A percentile compares a stretch with the other conserved stretches of the same genome.
phyloP scores from a whole-genome alignment of 2,329 filamentous ascomycete species.

The Sordariomycetes sp. region DNA sequence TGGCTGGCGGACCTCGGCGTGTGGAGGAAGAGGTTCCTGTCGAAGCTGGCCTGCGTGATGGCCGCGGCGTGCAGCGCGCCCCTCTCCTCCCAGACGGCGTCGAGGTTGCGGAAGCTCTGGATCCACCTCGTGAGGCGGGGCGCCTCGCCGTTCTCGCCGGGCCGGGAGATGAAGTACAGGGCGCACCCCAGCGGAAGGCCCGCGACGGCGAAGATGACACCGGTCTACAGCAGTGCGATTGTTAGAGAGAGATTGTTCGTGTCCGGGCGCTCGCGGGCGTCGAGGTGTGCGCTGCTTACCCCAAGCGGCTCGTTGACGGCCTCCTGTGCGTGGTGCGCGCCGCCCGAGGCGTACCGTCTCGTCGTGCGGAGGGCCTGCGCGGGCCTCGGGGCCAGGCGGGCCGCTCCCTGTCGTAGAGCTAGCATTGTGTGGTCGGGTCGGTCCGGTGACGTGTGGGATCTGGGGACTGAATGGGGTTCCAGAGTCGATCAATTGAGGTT shows the following conservation, averaged over 20 bases:
- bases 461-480: background rate
- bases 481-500: background rate
- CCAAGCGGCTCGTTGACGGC: constrained; percentile 40
- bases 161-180: constrained; percentile 35
- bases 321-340: constrained; percentile 26
- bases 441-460: background rate
- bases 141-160: constrained; percentile 33
- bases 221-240: constrained; percentile 19
- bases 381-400: constrained; percentile 14
- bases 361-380: constrained; percentile 22
- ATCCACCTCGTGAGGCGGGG: constrained; percentile 32
- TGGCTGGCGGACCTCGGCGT: constrained; percentile 27
- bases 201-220: constrained; percentile 31
- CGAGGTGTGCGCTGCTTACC: constrained; percentile 25
- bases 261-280: background rate
- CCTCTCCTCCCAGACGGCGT: constrained; percentile 35
- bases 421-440: constrained; percentile 18
- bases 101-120: constrained; percentile 29
- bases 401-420: constrained; percentile 30
- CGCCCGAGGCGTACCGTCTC: constrained; percentile 39
- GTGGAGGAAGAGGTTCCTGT: constrained; percentile 40
- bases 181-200: constrained; percentile 28
- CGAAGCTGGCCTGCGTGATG: constrained; percentile 41
- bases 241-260: background rate
- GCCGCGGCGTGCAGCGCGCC: constrained; percentile 37